Conservation (phyloP, 164 flowering plant species). For the Paratinospora sagittata region DNA sequence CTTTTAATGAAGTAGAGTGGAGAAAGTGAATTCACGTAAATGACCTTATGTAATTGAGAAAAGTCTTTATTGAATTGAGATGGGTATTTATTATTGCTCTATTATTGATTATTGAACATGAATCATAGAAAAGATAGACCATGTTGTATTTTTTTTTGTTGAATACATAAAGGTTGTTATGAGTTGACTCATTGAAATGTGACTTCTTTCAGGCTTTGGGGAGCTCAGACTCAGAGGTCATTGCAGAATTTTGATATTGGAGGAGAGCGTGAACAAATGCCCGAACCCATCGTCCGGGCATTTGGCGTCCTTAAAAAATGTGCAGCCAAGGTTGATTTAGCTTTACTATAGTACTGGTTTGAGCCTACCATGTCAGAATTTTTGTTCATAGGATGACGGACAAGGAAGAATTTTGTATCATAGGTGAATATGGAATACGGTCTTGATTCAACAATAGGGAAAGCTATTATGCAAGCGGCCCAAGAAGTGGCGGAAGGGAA, state of each 20-base stretch:
- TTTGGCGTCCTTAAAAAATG: slow-evolving; percentile 96
- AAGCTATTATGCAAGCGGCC: slow-evolving; percentile 95
- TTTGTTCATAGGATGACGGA: neutral
- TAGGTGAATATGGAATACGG: slow-evolving; percentile 99
- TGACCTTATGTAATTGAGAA: too few relatives aligned
- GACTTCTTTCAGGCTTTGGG: slow-evolving; percentile 68
- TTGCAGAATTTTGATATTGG: slow-evolving; percentile 97
- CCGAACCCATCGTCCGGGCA: slow-evolving; percentile 89
- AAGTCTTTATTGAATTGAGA: too few relatives aligned
- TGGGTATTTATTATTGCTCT: too few relatives aligned
- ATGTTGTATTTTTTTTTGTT: too few relatives aligned
- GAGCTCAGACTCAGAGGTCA: slow-evolving; percentile 97
- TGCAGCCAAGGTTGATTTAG: slow-evolving; percentile 76
- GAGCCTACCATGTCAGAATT: neutral
- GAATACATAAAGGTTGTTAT: too few relatives aligned
- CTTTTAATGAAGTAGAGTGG: too few relatives aligned
- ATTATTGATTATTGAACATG: neutral
- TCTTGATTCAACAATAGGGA: slow-evolving; percentile 90
- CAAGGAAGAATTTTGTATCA: slow-evolving; percentile 9
- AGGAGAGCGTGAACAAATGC: slow-evolving; percentile 94
- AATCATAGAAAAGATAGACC: too few relatives aligned
- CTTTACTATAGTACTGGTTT: neutral
- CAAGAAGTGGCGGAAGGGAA: slow-evolving; percentile 97
- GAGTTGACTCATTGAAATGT: neutral
- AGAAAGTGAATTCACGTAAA: too few relatives aligned